phyloP scores from a whole-genome alignment of 1,139 yeast genomes.

The Candida albicans region DNA sequence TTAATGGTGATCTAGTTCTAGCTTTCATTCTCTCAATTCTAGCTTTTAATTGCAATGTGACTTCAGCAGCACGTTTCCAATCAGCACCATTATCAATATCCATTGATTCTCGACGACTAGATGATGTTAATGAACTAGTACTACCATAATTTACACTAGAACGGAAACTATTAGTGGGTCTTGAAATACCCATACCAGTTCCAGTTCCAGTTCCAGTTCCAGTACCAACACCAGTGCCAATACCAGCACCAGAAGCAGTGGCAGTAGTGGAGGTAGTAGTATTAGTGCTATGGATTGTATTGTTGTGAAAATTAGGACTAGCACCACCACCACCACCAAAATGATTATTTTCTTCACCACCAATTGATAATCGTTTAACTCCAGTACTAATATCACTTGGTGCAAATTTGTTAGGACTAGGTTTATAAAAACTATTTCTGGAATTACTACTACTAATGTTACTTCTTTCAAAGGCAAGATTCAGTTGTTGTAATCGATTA shows the following conservation, averaged over 20 bases:
- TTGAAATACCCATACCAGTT: neutral
- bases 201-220: too few species aligned
- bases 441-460: constrained; percentile 4
- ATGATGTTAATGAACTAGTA: constrained; percentile 1
- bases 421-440: constrained; percentile 4
- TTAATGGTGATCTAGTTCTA: constrained; percentile 13
- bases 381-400: constrained; percentile 43
- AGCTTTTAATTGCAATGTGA: constrained; percentile 80
- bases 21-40: constrained; percentile 90
- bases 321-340: neutral
- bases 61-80: constrained; percentile 90
- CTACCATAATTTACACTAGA: constrained; percentile 3
- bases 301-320: neutral
- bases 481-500: constrained; percentile 12
- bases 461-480: constrained; percentile 6
- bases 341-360: constrained; percentile 23
- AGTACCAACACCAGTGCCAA: constrained; percentile 6
- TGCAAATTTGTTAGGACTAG: neutral
- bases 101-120: constrained; percentile 7
- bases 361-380: constrained; percentile 48
- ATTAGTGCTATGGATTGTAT: too few species aligned
- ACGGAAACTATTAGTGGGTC: constrained; percentile 1
- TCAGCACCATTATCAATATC: constrained; percentile 56
- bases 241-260: constrained; percentile 7
- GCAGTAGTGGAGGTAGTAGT: too few species aligned